Evolutionary conservation across 2,329 filamentous ascomycete genomes (phyloP).

Genomic region (Mollisiaceae sp.): DNA sequence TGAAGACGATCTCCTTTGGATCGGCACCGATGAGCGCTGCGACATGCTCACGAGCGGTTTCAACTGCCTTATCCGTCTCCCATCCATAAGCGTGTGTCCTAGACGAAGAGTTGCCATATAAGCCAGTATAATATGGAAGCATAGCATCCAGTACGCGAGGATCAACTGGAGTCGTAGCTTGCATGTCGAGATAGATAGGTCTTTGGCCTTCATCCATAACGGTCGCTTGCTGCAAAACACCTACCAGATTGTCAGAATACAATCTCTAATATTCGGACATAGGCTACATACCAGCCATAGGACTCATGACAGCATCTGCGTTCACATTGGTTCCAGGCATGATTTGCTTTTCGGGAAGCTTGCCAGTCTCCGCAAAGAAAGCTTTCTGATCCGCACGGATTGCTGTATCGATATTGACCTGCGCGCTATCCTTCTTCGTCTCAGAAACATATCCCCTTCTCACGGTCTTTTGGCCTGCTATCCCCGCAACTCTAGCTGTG

Average conservation of each 20-base stretch:
- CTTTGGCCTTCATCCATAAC: slow-evolving; percentile 91
- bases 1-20: slow-evolving; percentile 98
- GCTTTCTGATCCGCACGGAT: slow-evolving; percentile 87
- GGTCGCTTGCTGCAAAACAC: slow-evolving; percentile 88
- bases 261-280: slow-evolving; percentile 15
- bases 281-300: slow-evolving; percentile 66
- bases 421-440: slow-evolving; percentile 78
- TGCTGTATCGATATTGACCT: slow-evolving; percentile 80
- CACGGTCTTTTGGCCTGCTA: slow-evolving; percentile 32
- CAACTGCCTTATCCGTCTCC: slow-evolving; percentile 95
- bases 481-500: slow-evolving; percentile 30
- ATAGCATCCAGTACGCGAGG: slow-evolving; percentile 95
- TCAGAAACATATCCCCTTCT: slow-evolving; percentile 81
- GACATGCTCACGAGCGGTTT: slow-evolving; percentile 82
- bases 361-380: slow-evolving; percentile 62
- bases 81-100: slow-evolving; percentile 97
- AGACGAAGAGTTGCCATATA: slow-evolving; percentile 97
- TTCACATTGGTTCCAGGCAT: slow-evolving; percentile 37
- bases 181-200: slow-evolving; percentile 98
- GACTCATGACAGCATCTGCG: slow-evolving; percentile 72
- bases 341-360: slow-evolving; percentile 36
- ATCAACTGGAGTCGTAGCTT: slow-evolving; percentile 94
- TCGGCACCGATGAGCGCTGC: slow-evolving; percentile 91
- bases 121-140: slow-evolving; percentile 90
- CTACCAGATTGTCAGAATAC: slow-evolving; percentile 43